Evolutionary conservation across 202 grass and related monocot genomes (phyloP), one percentile per base, ranked within the genome.

Genomic region (Schoenoplectus tabernaemontani): DNA sequence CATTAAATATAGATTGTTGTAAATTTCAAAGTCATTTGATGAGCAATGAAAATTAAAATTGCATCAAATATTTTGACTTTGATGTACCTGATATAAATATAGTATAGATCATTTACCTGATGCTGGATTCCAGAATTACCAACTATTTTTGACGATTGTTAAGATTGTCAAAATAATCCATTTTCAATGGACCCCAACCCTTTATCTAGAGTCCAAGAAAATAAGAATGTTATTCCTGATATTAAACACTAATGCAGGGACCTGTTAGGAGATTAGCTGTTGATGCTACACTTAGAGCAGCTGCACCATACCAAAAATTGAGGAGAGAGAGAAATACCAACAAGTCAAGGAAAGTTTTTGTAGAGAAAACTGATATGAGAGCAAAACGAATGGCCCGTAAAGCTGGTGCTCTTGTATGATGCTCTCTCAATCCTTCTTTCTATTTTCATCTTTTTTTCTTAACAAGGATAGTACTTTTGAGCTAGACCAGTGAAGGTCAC

Each of bases 371-470:
- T 87, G 95, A 98, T 61, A 98, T 98, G 95, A 92, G 95, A 89
- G 95, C 95, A 46, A 98, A 98, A 90, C 87, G 95, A 90, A 98
- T 98, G 95, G 95, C 95, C 82, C 86, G 95, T 76, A 98, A 98
- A 98, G 95, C 95, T 74, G 95, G 95, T 66, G 95, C 95, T 76
- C 83, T 98, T 86, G 95, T 98, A 94, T 85, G 43, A 19, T 79
- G 39, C n/a, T 70, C 19, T 78, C 54, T 75, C 39, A 17, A 66
- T 84, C n/a, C 53, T 59, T 82, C 23, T 59, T 7, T 74, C 9
- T 62, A 8, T 17, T 58, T 53, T 37, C 67, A 78, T n/a, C n/a
- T n/a, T n/a, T n/a, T n/a, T 20, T 71, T 77, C 71, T 59, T 58
- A 72, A 73, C 24, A 51, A 11, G 20, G 41, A 12, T 76, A 56